phyloP scores from a whole-genome alignment of 129 eudicot species.

The Ambrosia artemisiifolia region DNA sequence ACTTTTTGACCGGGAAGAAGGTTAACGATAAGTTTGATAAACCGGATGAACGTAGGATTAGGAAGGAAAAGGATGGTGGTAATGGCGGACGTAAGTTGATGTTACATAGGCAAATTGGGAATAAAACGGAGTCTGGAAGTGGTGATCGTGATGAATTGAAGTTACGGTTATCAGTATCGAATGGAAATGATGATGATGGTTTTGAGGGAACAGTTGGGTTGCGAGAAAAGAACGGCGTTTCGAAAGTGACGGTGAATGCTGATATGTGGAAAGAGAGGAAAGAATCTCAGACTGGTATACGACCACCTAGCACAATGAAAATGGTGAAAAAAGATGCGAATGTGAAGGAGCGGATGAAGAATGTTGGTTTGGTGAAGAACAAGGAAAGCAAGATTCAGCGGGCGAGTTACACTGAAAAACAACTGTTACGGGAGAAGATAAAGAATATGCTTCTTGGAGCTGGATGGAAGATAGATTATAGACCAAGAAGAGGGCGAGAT shows the following conservation, averaged over 20 bases:
- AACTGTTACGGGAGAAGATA: conserved; percentile 68
- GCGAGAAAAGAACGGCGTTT: conserved; percentile 61
- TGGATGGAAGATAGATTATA: conserved; percentile 93
- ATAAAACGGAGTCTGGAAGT: conserved; percentile 27
- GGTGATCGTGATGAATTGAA: conserved; percentile 38
- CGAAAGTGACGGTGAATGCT: conserved; percentile 59
- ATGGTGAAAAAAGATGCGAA: conserved; percentile 28
- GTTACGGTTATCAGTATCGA: conserved; percentile 37
- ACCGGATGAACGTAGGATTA: conserved; percentile 34
- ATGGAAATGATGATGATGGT: conserved; percentile 38
- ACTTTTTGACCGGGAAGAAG: too few species aligned
- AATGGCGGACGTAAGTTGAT: conserved; percentile 3
- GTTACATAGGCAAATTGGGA: conserved; percentile 25
- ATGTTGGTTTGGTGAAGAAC: conserved; percentile 24
- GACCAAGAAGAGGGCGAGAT: conserved; percentile 84
- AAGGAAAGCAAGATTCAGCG: conserved; percentile 68
- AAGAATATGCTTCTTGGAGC: conserved; percentile 74
- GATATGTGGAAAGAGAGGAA: conserved; percentile 27
- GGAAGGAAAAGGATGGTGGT: conserved; percentile 23
- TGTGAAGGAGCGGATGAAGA: conserved; percentile 28
- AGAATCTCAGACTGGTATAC: conserved; percentile 1
- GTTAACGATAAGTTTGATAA: conserved; percentile 4
- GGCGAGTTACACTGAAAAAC: conserved; percentile 80
- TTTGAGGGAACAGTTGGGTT: conserved; percentile 52
- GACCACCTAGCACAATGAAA: conserved; percentile 7